Conservation (phyloP, 306 rosid species). For the Acacia acuminata region DNA sequence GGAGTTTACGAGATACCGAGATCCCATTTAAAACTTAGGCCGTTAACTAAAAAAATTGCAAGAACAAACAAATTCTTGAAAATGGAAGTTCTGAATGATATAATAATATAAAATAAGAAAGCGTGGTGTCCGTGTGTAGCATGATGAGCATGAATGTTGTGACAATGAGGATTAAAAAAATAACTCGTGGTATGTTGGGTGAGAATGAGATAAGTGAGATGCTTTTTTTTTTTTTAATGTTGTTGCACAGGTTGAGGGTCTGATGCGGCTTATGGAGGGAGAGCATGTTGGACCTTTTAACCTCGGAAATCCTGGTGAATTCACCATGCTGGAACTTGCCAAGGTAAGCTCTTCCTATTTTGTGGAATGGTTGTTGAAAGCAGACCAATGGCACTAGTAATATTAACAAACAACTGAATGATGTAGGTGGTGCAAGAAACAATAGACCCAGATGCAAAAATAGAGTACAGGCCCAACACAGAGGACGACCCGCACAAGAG, state of each 20-base stretch:
- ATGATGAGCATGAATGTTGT: not conserved
- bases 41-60: too few relatives aligned
- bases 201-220: not conserved
- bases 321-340: slow-evolving; percentile 99
- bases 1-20: too few relatives aligned
- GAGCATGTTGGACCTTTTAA: slow-evolving; percentile 99
- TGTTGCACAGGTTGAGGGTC: slow-evolving; percentile 81
- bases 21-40: too few relatives aligned
- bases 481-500: slow-evolving; percentile 89
- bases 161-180: not conserved
- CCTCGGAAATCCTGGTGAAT: slow-evolving; percentile 98
- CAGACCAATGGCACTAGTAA: too few relatives aligned
- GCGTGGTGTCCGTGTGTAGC: not conserved
- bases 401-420: not conserved
- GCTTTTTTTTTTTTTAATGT: not conserved
- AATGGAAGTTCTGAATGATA: not conserved
- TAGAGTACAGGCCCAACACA: slow-evolving; percentile 71
- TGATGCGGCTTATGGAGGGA: slow-evolving; percentile 98
- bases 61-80: too few relatives aligned
- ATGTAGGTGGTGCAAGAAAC: slow-evolving; percentile 82
- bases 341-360: slow-evolving; percentile 50
- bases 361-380: not conserved
- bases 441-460: slow-evolving; percentile 77
- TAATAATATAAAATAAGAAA: not conserved
- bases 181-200: slow-evolving; percentile 21